phyloP scores from a whole-genome alignment of 1,139 yeast species.

The Debaryomyces sp. region DNA sequence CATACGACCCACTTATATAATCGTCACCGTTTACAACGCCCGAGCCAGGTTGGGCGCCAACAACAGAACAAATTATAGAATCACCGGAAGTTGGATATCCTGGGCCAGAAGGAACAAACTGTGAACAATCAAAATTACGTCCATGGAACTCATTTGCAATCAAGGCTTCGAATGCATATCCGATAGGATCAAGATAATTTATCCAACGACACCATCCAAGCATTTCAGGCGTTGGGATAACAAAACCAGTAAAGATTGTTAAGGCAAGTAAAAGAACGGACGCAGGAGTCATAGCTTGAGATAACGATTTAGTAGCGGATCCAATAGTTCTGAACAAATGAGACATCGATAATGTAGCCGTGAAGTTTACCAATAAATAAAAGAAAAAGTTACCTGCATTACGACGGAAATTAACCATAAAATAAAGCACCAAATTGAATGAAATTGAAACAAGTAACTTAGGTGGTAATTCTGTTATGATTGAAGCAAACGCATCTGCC shows the following conservation, averaged over 20 bases:
- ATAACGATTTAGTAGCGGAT: conserved; percentile 53
- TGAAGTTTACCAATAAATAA: conserved; percentile 55
- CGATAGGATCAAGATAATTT: conserved; percentile 70
- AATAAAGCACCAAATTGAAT: conserved; percentile 54
- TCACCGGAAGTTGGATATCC: conserved; percentile 21
- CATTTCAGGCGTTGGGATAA: conserved; percentile 67
- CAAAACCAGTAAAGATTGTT: conserved; percentile 74
- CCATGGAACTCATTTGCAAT: conserved; percentile 64
- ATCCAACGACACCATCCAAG: conserved; percentile 83
- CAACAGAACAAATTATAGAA: conserved; percentile 58
- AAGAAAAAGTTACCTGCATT: conserved; percentile 71
- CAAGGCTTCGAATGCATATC: conserved; percentile 68
- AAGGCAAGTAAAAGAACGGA: conserved; percentile 61
- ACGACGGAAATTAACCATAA: conserved; percentile 68
- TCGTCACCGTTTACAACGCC: conserved; percentile 57
- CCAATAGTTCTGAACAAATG: conserved; percentile 71
- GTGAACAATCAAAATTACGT: conserved; percentile 43
- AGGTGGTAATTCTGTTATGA: conserved; percentile 60
- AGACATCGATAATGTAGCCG: conserved; percentile 66
- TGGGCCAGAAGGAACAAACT: conserved; percentile 25
- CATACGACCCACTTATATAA: conserved; percentile 51
- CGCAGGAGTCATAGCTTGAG: conserved; percentile 77
- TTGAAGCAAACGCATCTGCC: conserved; percentile 64
- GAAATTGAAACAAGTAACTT: conserved; percentile 47
- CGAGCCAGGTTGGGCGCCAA: conserved; percentile 65